Percentiles rank a stretch among this genome's conserved stretches.
These are phyloP conservation scores for Dianthus caryophyllus DNA, from an alignment of 148 eudicot genomes.

Conservation along the genomic window DNA sequence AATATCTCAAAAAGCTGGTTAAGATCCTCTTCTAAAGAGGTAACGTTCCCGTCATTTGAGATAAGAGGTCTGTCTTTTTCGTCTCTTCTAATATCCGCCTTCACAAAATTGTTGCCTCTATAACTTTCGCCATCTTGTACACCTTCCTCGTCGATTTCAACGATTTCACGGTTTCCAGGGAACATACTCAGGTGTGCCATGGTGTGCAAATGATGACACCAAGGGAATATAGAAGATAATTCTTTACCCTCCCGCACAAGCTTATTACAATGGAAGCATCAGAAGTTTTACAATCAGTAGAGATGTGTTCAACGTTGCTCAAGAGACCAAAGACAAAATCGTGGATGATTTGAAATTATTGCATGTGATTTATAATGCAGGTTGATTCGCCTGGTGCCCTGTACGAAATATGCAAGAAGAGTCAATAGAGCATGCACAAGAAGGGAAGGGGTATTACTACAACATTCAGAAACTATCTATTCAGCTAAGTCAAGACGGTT, in stretches of 20 bases:
- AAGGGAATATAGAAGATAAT: not conserved
- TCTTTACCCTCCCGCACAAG: constrained; percentile 8
- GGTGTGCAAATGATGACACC: constrained; percentile 10
- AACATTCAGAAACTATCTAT: not conserved
- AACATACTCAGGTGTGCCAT: constrained; percentile 46
- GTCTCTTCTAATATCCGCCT: constrained; percentile 29
- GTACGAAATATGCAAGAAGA: not conserved
- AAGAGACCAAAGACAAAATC: constrained; percentile 6
- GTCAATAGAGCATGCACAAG: not conserved
- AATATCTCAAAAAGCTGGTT: constrained; percentile 82
- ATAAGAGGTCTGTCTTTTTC: constrained; percentile 43
- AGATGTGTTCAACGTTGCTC: constrained; percentile 8
- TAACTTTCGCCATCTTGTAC: constrained; percentile 32
- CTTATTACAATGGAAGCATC: constrained; percentile 18
- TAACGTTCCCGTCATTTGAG: constrained; percentile 41
- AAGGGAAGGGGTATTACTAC: not conserved
- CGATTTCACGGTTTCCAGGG: constrained; percentile 61
- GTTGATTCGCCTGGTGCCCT: constrained; percentile 10
- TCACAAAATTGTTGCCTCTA: constrained; percentile 26
- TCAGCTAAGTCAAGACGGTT: not conserved
- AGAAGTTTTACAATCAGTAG: constrained; percentile 4
- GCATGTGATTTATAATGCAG: constrained; percentile 12
- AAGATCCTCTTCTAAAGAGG: constrained; percentile 70
- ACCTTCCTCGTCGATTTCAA: constrained; percentile 63
- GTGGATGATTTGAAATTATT: constrained; percentile 15